Evolutionary conservation across 805 yeast genomes (phyloP).

Genomic region (Cyberlindnera xylosilytica): DNA sequence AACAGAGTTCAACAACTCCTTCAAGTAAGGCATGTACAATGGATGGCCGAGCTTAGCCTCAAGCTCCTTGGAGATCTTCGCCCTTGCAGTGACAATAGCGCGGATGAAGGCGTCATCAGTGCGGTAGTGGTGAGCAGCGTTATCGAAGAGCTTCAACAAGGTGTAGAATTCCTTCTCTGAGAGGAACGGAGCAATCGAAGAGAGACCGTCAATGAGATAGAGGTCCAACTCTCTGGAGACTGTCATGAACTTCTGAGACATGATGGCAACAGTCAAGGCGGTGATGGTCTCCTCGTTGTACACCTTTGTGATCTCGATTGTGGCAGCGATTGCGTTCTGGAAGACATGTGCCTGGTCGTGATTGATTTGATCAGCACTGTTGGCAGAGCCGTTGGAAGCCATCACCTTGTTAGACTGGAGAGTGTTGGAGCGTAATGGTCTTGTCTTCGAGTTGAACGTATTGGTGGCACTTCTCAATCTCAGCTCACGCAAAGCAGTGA

Average conservation of each 20-base stretch:
- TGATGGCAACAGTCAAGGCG: conserved; percentile 73
- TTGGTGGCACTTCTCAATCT: conserved; percentile 29
- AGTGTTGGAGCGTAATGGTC: conserved; percentile 24
- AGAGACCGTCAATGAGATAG: conserved; percentile 57
- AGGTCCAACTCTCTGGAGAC: conserved; percentile 52
- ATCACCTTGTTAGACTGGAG: conserved; percentile 1
- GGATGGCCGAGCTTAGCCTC: conserved; percentile 34
- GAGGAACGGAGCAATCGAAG: conserved; percentile 57
- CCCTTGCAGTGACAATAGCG: conserved; percentile 50
- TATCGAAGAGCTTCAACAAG: conserved; percentile 55
- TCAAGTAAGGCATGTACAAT: conserved; percentile 54
- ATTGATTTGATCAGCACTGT: not conserved
- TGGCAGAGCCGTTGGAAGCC: conserved; percentile 11
- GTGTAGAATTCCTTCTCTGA: conserved; percentile 65
- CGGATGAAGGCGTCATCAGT: conserved; percentile 36
- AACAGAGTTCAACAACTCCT: conserved; percentile 63
- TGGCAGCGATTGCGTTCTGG: conserved; percentile 66
- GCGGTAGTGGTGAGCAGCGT: conserved; percentile 43
- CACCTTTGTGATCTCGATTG: conserved; percentile 59
- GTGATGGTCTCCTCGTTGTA: conserved; percentile 72
- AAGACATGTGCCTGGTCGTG: conserved; percentile 34
- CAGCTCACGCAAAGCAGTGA: conserved; percentile 32
- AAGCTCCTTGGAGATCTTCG: conserved; percentile 36
- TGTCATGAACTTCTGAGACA: conserved; percentile 67
- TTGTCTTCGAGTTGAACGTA: conserved; percentile 11